These are phyloP conservation scores for Saprolegnia diclina DNA, from an alignment of 352 stramenopile species.

Conservation along the genomic window DNA sequence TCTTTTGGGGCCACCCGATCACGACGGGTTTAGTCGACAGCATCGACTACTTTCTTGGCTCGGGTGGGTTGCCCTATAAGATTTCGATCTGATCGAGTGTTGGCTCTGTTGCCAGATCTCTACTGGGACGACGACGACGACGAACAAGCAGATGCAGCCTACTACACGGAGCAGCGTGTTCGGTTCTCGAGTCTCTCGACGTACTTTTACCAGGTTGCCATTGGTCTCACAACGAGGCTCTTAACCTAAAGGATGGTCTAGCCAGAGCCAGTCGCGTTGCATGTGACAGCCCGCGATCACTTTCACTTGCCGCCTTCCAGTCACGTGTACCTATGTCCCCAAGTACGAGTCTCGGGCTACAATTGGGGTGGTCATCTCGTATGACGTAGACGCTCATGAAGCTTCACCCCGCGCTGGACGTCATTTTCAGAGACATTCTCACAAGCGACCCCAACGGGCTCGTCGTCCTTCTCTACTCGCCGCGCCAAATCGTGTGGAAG, in stretches of 20 bases:
- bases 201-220: slow-evolving; percentile 37
- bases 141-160: neutral
- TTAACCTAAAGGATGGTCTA: neutral
- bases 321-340: slow-evolving; percentile 52
- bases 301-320: slow-evolving; percentile 40
- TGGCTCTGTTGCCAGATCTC: neutral
- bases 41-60: slow-evolving; percentile 84
- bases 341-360: slow-evolving; percentile 30
- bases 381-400: slow-evolving; percentile 57
- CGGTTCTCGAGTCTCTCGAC: slow-evolving; percentile 61
- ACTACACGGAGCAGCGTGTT: slow-evolving; percentile 70
- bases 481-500: slow-evolving; percentile 47
- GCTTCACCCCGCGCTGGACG: slow-evolving; percentile 48
- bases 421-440: slow-evolving; percentile 39
- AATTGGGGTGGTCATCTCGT: neutral
- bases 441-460: slow-evolving; percentile 32
- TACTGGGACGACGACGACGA: neutral
- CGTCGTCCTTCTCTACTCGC: slow-evolving; percentile 46
- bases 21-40: slow-evolving; percentile 56
- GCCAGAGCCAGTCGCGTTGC: no score
- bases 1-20: slow-evolving; percentile 85
- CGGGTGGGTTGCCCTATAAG: slow-evolving; percentile 6
- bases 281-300: slow-evolving; percentile 24
- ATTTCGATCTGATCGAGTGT: neutral
- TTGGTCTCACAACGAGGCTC: neutral